Evolutionary conservation across 1,284 basidiomycete species (phyloP).

Genomic region (Hypsizygus ulmarius): DNA sequence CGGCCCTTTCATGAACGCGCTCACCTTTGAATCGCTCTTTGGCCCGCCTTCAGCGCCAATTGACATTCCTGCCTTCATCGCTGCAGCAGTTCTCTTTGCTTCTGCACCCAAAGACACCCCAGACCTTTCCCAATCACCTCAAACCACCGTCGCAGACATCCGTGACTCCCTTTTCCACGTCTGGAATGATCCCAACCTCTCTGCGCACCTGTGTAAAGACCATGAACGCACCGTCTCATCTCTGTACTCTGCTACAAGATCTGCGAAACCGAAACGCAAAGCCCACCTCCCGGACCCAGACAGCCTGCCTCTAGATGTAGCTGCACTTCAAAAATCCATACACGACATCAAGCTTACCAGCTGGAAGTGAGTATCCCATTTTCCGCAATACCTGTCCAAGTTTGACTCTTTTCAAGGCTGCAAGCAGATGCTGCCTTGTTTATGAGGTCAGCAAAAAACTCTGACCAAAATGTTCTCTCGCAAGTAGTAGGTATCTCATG

Average conservation of each 20-base stretch:
- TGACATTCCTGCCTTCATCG: slow-evolving; percentile 41
- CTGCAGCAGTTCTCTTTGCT: slow-evolving; percentile 15
- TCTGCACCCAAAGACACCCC: neutral
- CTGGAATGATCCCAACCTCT: slow-evolving; percentile 55
- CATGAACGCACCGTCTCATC: slow-evolving; percentile 50
- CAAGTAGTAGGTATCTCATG: slow-evolving; percentile 37
- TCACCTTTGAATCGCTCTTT: slow-evolving; percentile 44
- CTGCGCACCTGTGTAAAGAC: slow-evolving; percentile 51
- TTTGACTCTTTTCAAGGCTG: slow-evolving; percentile 37
- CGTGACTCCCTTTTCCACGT: slow-evolving; percentile 42
- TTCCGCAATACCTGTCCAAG: slow-evolving; percentile 3
- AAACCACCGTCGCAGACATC: slow-evolving; percentile 54
- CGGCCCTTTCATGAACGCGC: slow-evolving; percentile 19
- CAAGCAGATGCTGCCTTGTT: slow-evolving; percentile 54
- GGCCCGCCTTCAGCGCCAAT: slow-evolving; percentile 56
- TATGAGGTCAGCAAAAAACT: slow-evolving; percentile 58
- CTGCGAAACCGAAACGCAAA: slow-evolving; percentile 43
- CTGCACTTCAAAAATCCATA: slow-evolving; percentile 45
- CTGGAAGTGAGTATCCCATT: slow-evolving; percentile 49
- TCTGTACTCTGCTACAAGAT: slow-evolving; percentile 44
- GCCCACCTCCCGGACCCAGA: slow-evolving; percentile 29
- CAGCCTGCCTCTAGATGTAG: slow-evolving; percentile 41
- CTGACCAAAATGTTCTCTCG: slow-evolving; percentile 61
- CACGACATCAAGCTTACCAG: slow-evolving; percentile 49
- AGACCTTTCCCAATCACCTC: neutral